Evolutionary conservation across 2,329 filamentous ascomycete species (phyloP).

Genomic region (Penicillium corylophilum): DNA sequence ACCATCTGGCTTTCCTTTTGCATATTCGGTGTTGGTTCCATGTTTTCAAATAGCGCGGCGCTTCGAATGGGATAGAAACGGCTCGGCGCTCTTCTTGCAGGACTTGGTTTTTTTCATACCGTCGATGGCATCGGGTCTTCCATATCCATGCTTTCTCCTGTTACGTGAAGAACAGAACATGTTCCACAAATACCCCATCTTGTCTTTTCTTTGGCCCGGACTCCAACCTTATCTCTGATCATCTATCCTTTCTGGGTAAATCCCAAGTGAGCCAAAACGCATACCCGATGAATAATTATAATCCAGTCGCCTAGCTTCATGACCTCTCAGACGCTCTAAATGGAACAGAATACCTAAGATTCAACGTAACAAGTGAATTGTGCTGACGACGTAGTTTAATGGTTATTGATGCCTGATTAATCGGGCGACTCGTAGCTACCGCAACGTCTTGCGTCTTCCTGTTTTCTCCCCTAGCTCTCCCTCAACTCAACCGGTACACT

Average conservation of each 20-base stretch:
- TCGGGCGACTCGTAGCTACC: background rate
- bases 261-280: background rate
- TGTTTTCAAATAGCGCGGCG: slow-evolving; percentile 21
- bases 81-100: slow-evolving; percentile 7
- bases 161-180: background rate
- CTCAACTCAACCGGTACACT: background rate
- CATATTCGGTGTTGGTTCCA: slow-evolving; percentile 4
- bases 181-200: slow-evolving; percentile 4
- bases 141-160: background rate
- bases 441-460: background rate
- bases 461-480: background rate
- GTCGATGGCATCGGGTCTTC: background rate
- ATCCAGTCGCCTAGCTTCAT: background rate
- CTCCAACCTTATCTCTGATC: background rate
- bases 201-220: background rate
- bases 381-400: background rate
- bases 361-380: background rate
- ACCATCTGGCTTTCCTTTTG: background rate
- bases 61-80: slow-evolving; percentile 16
- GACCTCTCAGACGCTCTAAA: background rate
- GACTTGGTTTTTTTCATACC: background rate
- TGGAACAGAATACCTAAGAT: background rate
- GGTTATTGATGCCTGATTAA: background rate
- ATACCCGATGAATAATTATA: background rate
- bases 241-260: background rate